Percentiles rank a stretch among this genome's conserved stretches.
Evolutionary conservation across 2,329 filamentous ascomycete genomes (phyloP).

Genomic region (Epichloe festucae): DNA sequence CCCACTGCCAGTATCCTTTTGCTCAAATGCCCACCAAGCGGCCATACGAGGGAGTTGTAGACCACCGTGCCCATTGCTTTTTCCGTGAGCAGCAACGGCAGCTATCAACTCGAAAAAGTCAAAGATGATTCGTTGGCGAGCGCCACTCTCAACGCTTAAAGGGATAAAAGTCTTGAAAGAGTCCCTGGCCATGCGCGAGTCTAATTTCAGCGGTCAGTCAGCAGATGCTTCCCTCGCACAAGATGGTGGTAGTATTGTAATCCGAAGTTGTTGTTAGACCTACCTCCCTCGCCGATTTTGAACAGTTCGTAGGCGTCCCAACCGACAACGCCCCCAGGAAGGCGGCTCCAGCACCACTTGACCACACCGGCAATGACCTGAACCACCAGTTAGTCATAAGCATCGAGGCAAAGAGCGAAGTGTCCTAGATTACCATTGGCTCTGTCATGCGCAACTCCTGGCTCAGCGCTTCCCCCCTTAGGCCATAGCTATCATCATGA

Average conservation of each 20-base stretch:
- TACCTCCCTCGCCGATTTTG: slow-evolving; percentile 85
- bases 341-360: slow-evolving; percentile 97
- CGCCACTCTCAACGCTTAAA: slow-evolving; percentile 76
- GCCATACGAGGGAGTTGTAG: slow-evolving; percentile 90
- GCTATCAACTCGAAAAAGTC: slow-evolving; percentile 92
- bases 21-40: slow-evolving; percentile 98
- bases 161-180: slow-evolving; percentile 96
- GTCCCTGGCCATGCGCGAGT: slow-evolving; percentile 82
- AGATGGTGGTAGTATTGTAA: background rate
- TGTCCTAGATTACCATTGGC: slow-evolving; percentile 62
- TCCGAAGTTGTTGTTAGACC: background rate
- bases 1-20: slow-evolving; percentile 71
- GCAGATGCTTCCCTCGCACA: background rate
- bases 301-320: slow-evolving; percentile 98
- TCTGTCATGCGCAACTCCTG: slow-evolving; percentile 89
- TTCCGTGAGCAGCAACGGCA: slow-evolving; percentile 83
- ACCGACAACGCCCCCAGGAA: slow-evolving; percentile 81
- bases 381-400: background rate
- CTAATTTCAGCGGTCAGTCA: slow-evolving; percentile 31
- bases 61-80: slow-evolving; percentile 83
- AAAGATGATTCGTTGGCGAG: slow-evolving; percentile 79
- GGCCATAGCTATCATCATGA: slow-evolving; percentile 57
- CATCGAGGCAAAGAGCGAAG: background rate
- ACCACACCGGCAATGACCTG: slow-evolving; percentile 85
- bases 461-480: slow-evolving; percentile 56